These are phyloP conservation scores for Marasmius sp. DNA, from an alignment of 1,284 basidiomycete genomes.

Conservation along the genomic window DNA sequence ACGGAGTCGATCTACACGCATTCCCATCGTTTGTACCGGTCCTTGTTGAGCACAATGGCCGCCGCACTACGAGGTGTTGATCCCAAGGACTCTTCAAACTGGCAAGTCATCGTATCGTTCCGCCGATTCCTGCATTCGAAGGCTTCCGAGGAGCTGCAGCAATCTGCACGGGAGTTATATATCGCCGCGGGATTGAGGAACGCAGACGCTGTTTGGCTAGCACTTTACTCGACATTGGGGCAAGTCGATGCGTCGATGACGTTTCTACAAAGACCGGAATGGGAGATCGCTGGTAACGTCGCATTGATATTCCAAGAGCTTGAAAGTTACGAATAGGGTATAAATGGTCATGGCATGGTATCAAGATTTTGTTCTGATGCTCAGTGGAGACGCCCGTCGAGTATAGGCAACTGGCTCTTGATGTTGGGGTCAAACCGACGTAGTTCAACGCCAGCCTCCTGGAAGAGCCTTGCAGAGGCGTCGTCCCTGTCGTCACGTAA, in stretches of 20 bases:
- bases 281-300: conserved; percentile 63
- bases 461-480: conserved; percentile 74
- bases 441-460: conserved; percentile 77
- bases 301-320: conserved; percentile 37
- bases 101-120: conserved; percentile 77
- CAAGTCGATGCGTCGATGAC: conserved; percentile 37
- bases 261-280: conserved; percentile 55
- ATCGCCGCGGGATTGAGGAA: conserved; percentile 58
- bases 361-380: neutral
- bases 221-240: conserved; percentile 57
- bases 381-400: neutral
- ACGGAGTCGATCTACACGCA: conserved; percentile 74
- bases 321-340: neutral
- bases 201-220: conserved; percentile 82
- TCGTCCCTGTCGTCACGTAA: conserved; percentile 60
- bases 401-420: conserved; percentile 10
- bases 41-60: conserved; percentile 72
- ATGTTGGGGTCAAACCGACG: conserved; percentile 56
- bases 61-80: conserved; percentile 65
- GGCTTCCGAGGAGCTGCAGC: conserved; percentile 74
- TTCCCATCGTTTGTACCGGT: conserved; percentile 73
- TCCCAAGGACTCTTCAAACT: conserved; percentile 66
- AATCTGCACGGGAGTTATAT: conserved; percentile 66
- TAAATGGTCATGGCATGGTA: neutral
- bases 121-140: conserved; percentile 70